These are phyloP conservation scores for Globisporangium cylindrosporum DNA, from an alignment of 352 stramenopile genomes.

Conservation along the genomic window DNA sequence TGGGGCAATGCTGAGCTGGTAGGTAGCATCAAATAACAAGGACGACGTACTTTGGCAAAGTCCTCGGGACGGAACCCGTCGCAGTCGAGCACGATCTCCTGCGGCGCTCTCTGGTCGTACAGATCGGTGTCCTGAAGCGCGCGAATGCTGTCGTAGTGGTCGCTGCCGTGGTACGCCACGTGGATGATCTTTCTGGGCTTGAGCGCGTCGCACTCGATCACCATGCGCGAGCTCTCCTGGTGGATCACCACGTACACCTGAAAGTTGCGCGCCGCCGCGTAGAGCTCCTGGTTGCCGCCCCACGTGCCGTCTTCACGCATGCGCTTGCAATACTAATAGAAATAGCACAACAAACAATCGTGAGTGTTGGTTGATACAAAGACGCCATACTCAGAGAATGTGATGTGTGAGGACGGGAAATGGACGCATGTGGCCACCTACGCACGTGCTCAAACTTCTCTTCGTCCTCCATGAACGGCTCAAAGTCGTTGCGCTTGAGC, in stretches of 20 bases:
- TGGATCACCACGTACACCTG: constrained; percentile 78
- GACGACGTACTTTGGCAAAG: constrained; percentile 43
- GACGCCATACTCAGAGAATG: background rate
- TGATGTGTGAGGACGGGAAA: background rate
- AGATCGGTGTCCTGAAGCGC: constrained; percentile 36
- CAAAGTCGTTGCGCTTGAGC: constrained; percentile 66
- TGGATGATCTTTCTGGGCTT: constrained; percentile 50
- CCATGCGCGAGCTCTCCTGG: constrained; percentile 56
- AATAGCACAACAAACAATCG: background rate
- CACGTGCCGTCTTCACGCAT: constrained; percentile 81
- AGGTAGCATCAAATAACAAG: constrained; percentile 8
- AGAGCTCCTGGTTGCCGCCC: constrained; percentile 83
- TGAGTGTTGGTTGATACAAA: background rate
- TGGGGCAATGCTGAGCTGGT: background rate
- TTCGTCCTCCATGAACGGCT: constrained; percentile 88
- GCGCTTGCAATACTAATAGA: constrained; percentile 61
- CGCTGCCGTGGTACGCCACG: constrained; percentile 65
- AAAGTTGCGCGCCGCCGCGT: constrained; percentile 67
- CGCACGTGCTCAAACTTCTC: constrained; percentile 81
- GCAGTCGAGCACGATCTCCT: constrained; percentile 51
- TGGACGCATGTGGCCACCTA: background rate
- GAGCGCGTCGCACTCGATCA: constrained; percentile 70
- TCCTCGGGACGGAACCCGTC: constrained; percentile 59
- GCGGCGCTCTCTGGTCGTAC: constrained; percentile 28
- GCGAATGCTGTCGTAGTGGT: constrained; percentile 85